Conservation (phyloP, 2,329 filamentous ascomycete species). For the Talaromyces pinophilus region DNA sequence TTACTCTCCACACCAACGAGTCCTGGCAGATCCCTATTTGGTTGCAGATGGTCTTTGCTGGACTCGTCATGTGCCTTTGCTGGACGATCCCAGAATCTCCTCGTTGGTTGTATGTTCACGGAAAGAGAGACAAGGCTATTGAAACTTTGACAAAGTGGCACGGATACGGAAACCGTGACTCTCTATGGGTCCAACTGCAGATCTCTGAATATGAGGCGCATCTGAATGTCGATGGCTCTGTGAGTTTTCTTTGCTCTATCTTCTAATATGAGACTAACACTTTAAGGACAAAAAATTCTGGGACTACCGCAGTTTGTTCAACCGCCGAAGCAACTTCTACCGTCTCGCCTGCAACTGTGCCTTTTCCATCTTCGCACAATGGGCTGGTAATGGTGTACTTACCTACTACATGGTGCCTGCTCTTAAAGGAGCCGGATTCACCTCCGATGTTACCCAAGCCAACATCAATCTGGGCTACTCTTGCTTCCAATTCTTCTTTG, state of each 20-base stretch:
- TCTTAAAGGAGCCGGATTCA: constrained; percentile 40
- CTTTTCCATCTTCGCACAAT: constrained; percentile 37
- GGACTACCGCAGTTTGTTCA: constrained; percentile 18
- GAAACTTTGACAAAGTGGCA: constrained; percentile 31
- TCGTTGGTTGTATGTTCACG: constrained; percentile 47
- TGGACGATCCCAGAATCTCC: constrained; percentile 48
- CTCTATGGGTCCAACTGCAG: constrained; percentile 35
- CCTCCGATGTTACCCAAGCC: constrained; percentile 47
- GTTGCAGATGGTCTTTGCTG: constrained; percentile 51
- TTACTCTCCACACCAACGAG: constrained; percentile 38
- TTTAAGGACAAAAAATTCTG: constrained; percentile 17
- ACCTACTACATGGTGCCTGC: constrained; percentile 41
- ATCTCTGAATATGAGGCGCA: constrained; percentile 35
- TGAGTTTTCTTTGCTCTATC: background rate
- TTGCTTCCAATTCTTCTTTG: constrained; percentile 43
- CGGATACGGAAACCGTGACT: constrained; percentile 30
- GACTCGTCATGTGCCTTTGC: constrained; percentile 46
- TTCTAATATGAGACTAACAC: background rate
- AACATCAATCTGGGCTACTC: constrained; percentile 48
- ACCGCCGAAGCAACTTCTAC: constrained; percentile 8
- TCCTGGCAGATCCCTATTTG: constrained; percentile 63
- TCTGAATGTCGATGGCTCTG: constrained; percentile 17
- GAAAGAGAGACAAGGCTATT: constrained; percentile 41
- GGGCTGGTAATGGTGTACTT: constrained; percentile 45
- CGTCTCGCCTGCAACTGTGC: constrained; percentile 12